Conservation (phyloP, 176 grass and related monocot genomes). For the Neostapfia colusana region DNA sequence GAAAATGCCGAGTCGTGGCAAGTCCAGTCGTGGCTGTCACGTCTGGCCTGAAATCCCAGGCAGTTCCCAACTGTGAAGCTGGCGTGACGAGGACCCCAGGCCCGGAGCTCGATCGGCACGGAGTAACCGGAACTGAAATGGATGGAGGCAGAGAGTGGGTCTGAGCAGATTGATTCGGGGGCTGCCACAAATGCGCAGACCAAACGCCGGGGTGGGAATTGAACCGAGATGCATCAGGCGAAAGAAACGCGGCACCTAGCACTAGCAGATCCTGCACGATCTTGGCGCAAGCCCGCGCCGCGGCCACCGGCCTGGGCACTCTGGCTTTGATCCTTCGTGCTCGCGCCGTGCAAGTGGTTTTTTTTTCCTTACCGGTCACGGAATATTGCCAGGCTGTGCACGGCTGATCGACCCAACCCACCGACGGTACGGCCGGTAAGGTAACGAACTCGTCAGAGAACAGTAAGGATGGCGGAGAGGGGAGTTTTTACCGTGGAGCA, state of each 20-base stretch:
- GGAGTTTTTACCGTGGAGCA: constrained; percentile 61
- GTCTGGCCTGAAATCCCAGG: constrained; percentile 23
- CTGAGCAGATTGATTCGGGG: not conserved
- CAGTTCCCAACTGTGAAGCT: constrained; percentile 14
- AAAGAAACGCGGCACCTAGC: constrained; percentile 42
- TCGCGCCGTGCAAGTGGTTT: not conserved
- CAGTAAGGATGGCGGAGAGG: not conserved
- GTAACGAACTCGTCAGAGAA: constrained; percentile 21
- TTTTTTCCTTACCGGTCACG: constrained; percentile 19
- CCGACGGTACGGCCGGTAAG: constrained; percentile 30
- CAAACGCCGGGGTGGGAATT: constrained; percentile 1
- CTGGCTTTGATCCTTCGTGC: not conserved
- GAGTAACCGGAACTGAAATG: constrained; percentile 4
- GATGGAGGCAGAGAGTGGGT: constrained; percentile 15
- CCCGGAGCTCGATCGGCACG: not conserved
- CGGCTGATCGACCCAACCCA: constrained; percentile 12
- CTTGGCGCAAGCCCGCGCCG: not conserved
- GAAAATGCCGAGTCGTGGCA: constrained; percentile 30
- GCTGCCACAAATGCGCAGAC: constrained; percentile 33
- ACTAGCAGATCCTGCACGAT: constrained; percentile 5
- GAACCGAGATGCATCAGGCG: not conserved
- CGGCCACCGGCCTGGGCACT: not conserved
- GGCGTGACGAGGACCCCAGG: not conserved
- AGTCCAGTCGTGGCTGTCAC: constrained; percentile 37
- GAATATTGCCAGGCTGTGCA: constrained; percentile 44